phyloP scores from a whole-genome alignment of 1,284 basidiomycete species.

The Sanghuangporus sanghuang region DNA sequence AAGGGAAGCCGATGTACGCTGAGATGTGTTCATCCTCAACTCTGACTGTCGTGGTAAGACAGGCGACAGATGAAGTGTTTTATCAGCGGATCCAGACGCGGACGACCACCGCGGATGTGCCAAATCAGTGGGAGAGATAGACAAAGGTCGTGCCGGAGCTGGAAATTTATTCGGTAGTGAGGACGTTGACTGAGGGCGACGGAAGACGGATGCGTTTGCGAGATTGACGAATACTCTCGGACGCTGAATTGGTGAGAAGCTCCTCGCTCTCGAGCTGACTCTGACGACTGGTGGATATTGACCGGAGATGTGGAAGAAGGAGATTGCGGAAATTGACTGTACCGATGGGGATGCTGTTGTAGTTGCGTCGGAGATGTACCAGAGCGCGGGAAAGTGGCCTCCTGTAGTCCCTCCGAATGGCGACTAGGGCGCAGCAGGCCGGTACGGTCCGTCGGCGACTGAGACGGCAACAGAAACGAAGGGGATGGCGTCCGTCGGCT shows the following conservation, averaged over 20 bases:
- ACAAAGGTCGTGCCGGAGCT: constrained; percentile 9
- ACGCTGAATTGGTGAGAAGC: constrained; percentile 1
- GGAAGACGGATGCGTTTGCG: constrained; percentile 13
- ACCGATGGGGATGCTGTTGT: constrained; percentile 11
- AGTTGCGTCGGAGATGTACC: constrained; percentile 5
- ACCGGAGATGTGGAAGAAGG: neutral
- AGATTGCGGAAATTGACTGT: neutral
- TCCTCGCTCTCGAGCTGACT: neutral
- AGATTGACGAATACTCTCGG: constrained; percentile 15
- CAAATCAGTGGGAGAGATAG: constrained; percentile 7
- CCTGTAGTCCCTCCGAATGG: constrained; percentile 5
- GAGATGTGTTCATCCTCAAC: neutral
- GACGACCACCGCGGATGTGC: neutral
- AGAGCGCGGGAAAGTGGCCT: constrained; percentile 10
- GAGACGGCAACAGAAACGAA: constrained; percentile 12
- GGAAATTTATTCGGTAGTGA: constrained; percentile 25
- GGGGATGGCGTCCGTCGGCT: constrained; percentile 12
- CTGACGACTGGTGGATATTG: constrained; percentile 5
- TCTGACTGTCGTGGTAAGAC: constrained; percentile 3
- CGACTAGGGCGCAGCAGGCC: constrained; percentile 8
- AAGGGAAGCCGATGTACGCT: constrained; percentile 16
- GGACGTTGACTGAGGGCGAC: constrained; percentile 11
- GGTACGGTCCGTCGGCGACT: constrained; percentile 6
- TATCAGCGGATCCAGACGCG: neutral
- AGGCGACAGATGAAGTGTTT: neutral